Evolutionary conservation across 805 yeast genomes (phyloP).

Genomic region (Alloascoidea hylecoeti): DNA sequence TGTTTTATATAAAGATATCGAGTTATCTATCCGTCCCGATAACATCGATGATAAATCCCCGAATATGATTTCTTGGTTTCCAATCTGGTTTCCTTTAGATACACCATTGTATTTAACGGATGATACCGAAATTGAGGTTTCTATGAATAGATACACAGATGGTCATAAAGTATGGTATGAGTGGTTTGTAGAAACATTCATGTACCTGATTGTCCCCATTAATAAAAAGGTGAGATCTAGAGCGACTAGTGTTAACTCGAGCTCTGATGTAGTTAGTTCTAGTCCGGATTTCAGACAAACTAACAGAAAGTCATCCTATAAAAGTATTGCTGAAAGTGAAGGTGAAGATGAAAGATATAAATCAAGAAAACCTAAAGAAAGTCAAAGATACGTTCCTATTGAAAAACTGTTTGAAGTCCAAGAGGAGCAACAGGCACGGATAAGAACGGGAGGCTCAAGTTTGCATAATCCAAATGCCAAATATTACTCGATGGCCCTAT

Average conservation of each 20-base stretch:
- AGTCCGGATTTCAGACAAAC: slow-evolving; percentile 7
- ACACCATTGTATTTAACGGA: slow-evolving; percentile 37
- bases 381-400: too few species aligned
- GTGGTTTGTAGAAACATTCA: slow-evolving; percentile 44
- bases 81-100: slow-evolving; percentile 46
- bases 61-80: slow-evolving; percentile 53
- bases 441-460: slow-evolving; percentile 11
- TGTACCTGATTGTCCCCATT: too few species aligned
- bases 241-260: too few species aligned
- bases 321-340: too few species aligned
- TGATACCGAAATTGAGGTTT: slow-evolving; percentile 37
- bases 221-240: too few species aligned
- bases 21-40: slow-evolving; percentile 35
- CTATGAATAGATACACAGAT: slow-evolving; percentile 31
- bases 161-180: slow-evolving; percentile 45
- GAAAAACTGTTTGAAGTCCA: too few species aligned
- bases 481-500: slow-evolving; percentile 11
- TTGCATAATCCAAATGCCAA: slow-evolving; percentile 17
- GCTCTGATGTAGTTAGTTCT: slow-evolving; percentile 13
- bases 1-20: slow-evolving; percentile 43
- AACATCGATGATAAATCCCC: slow-evolving; percentile 19
- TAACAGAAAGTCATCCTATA: slow-evolving; percentile 6
- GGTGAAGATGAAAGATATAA: too few species aligned
- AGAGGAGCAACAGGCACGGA: slow-evolving; percentile 7
- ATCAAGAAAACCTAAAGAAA: too few species aligned